Evolutionary conservation across 2,329 filamentous ascomycete genomes (phyloP), one percentile per base, ranked within the genome.

Genomic region (Paracoccidioides lutzii): DNA sequence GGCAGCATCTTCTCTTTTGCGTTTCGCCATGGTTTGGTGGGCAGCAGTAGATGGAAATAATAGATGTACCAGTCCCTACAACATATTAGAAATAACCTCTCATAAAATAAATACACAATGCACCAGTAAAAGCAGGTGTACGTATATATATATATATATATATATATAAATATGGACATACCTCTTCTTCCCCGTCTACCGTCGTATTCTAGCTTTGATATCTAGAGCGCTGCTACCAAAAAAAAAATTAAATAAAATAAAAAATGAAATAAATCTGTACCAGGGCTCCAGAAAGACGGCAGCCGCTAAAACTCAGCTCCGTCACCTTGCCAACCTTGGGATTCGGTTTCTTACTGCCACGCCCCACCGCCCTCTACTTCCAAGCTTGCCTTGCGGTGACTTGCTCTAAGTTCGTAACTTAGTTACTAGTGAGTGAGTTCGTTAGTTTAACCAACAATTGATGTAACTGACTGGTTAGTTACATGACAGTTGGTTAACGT

Each of bases 11-110:
- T 69, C 71, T 65, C 72, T 72, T 68, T 76, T 76, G 60, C 73
- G 67, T 60, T 76, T 76, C 4, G 65, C 71, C 73, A 75, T 75
- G n/a, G 50, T 41, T 30, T n/a, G n/a, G n/a, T 14, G 10, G n/a
- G 12, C 30, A 40, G 28, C 41, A 37, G 9, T 51, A n/a, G 22
- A 30, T 35, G 12, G 14, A 12, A n/a, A 41, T 41, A 28, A 15
- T 6, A 3, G 2, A 40, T 10, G 35, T 9, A 42, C 35, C 35
- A 22, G 22, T 22, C 1, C 22, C 1, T 22, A 22, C 22, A 22
- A 22, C 22, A 22, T 22, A 22, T 22, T 52, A 8, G 12, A 30
- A 32, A 51, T 33, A 30, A 51, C n/a, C n/a, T 35, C 22, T 30
- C 22, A 8, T 28, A 51, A 40, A 51, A 51, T 8, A 9, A 15